A percentile compares a stretch with the other conserved stretches of the same genome.
Evolutionary conservation across 495 filamentous ascomycete species (phyloP).

Genomic region (Lasiosphaeria hispida): DNA sequence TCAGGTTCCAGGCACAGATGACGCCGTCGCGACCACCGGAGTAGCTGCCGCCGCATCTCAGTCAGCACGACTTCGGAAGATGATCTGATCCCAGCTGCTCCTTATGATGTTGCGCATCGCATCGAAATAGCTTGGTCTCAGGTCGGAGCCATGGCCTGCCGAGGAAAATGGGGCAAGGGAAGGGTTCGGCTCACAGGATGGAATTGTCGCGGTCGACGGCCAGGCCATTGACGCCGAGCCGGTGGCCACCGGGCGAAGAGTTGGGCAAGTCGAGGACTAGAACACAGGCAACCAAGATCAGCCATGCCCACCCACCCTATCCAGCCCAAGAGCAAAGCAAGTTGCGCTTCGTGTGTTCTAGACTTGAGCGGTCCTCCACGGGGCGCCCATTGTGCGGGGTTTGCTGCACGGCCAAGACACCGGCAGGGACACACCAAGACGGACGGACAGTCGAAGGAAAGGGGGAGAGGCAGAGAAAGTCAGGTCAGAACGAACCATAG

Average conservation of each 20-base stretch:
- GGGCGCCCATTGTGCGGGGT: conserved; percentile 15
- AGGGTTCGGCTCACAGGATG: conserved; percentile 68
- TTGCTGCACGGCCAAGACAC: conserved; percentile 12
- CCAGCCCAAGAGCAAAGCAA: not conserved
- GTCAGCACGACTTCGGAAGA: not conserved
- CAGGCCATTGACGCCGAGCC: conserved; percentile 90
- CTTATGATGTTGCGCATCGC: not conserved
- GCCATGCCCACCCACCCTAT: not conserved
- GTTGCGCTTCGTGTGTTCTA: not conserved
- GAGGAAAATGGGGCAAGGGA: conserved; percentile 21
- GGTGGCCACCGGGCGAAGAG: conserved; percentile 79
- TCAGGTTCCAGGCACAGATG: conserved; percentile 92
- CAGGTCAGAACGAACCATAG: conserved; percentile 54
- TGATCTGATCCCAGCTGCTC: not conserved
- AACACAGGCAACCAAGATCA: conserved; percentile 4
- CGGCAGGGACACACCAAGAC: not conserved
- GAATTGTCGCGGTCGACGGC: conserved; percentile 80
- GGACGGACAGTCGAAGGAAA: conserved; percentile 3
- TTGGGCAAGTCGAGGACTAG: conserved; percentile 92
- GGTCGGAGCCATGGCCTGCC: not conserved
- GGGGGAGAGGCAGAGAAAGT: conserved; percentile 2
- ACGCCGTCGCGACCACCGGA: conserved; percentile 94
- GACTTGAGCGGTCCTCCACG: not conserved
- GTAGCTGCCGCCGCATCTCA: conserved; percentile 59
- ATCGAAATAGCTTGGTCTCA: not conserved